These are phyloP conservation scores for Pavlovales sp. DNA, from an alignment of 208 protist genomes.

Conservation along the genomic window DNA sequence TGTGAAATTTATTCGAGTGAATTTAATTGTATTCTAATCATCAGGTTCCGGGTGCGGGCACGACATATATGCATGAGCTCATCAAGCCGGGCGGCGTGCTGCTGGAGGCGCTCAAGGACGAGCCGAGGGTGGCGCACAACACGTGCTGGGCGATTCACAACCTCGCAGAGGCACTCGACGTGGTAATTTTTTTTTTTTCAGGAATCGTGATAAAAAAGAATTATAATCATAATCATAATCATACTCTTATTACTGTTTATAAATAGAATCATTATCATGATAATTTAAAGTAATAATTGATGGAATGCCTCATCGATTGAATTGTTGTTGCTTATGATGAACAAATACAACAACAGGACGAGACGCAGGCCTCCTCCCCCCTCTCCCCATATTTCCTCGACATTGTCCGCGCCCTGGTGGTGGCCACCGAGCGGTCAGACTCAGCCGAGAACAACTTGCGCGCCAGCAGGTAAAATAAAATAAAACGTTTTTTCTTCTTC, in stretches of 20 bases:
- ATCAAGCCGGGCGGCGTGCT: background rate
- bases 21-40: conserved; percentile 8
- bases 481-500: too few species aligned
- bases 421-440: conserved; percentile 40
- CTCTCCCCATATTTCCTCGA: background rate
- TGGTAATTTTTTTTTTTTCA: too few species aligned
- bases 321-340: too few species aligned
- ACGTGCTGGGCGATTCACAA: conserved; percentile 87
- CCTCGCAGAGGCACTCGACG: conserved; percentile 77
- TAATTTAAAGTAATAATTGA: too few species aligned
- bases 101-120: conserved; percentile 61
- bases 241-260: too few species aligned
- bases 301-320: too few species aligned
- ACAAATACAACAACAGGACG: too few species aligned
- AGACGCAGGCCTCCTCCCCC: background rate
- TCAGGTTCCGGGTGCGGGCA: background rate
- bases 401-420: conserved; percentile 1
- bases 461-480: too few species aligned
- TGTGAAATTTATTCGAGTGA: background rate
- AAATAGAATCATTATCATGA: too few species aligned
- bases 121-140: conserved; percentile 74
- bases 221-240: too few species aligned
- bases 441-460: conserved; percentile 70
- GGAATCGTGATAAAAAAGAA: too few species aligned
- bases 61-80: background rate